These are phyloP conservation scores for Cyberlindnera nakhonratchasimensis DNA, from an alignment of 805 yeast genomes.

Conservation along the genomic window DNA sequence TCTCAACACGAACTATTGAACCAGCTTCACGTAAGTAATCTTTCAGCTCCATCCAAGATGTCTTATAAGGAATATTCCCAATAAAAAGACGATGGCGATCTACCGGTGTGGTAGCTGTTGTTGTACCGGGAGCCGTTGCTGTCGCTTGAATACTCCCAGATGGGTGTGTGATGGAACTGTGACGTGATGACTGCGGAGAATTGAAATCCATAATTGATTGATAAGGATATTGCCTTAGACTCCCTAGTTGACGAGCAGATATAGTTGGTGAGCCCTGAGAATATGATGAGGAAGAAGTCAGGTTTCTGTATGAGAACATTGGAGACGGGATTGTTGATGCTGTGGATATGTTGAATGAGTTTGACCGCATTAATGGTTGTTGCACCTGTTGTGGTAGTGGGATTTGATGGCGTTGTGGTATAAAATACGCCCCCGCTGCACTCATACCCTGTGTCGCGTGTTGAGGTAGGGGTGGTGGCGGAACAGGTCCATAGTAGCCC, in stretches of 20 bases:
- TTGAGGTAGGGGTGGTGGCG: slow-evolving; percentile 6
- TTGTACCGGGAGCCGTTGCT: too few species aligned
- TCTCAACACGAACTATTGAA: slow-evolving; percentile 32
- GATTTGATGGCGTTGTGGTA: too few species aligned
- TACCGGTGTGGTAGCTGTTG: not conserved
- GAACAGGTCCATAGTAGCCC: slow-evolving; percentile 4
- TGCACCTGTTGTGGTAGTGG: too few species aligned
- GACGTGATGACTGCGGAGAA: not conserved
- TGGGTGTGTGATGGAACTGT: not conserved
- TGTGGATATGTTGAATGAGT: not conserved
- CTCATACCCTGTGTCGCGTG: too few species aligned
- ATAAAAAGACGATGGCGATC: slow-evolving; percentile 46
- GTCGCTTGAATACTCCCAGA: too few species aligned
- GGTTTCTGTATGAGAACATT: not conserved
- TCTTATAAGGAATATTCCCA: slow-evolving; percentile 52
- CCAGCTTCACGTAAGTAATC: slow-evolving; percentile 33
- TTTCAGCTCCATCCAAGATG: slow-evolving; percentile 39
- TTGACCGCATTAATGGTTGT: not conserved
- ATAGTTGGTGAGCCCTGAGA: slow-evolving; percentile 15
- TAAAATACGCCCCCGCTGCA: too few species aligned
- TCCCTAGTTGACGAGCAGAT: slow-evolving; percentile 18
- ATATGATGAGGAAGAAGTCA: not conserved
- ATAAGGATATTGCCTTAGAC: slow-evolving; percentile 26
- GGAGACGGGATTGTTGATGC: slow-evolving; percentile 1
- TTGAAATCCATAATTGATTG: slow-evolving; percentile 24